Base-by-base conservation (phyloP, 768 basidiomycete species). In the Multifurca ochricompacta region DNA sequence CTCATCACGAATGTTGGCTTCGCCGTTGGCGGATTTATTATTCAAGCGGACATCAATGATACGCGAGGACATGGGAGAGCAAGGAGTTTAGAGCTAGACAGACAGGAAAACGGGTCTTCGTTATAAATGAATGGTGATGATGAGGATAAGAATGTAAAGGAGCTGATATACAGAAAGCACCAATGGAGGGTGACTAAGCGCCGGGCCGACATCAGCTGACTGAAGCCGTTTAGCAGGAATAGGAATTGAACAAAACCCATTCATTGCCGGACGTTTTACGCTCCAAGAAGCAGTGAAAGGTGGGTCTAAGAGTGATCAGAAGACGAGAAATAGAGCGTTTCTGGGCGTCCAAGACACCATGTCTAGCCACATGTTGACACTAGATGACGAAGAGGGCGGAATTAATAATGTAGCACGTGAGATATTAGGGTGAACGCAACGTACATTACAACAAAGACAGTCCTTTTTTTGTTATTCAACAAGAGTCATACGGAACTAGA, bases 21-120 rank as follows among this genome's bases (percentile, higher is more conserved):
- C 55, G 37, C 53, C 57, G 40, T 75, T 74, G 36, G 62, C 50
- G n/a, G 65, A 54, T 27, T 67, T 58, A 18, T 65, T 67, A 56
- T 67, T 65, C 23, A 67, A 69, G 53, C 74, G 80, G 41, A 82
- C 67, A 55, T 81, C 75, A 44, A 81, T 62, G 42, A 83, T 81
- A 64, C 77, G 72, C 6, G 40, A 6, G 28, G 53, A 51, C 61
- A 63, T 63, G 44, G 35, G 34, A 30, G 42, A 46, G 13, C 4
- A 18, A 6, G n/a, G 41, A 28, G 34, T 14, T 45, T 11, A n/a
- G 18, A n/a, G 34, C 32, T 30, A 13, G 35, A 30, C 11, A 34
- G 46, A 44, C 21, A 32, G 11, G 32, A 23, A 6, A 19, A 14
- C 11, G 21, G 4, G 3, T 3, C 23, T 25, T 25, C 14, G 13